phyloP scores from a whole-genome alignment of 768 basidiomycete genomes.

The Lactifluus rugatus region DNA sequence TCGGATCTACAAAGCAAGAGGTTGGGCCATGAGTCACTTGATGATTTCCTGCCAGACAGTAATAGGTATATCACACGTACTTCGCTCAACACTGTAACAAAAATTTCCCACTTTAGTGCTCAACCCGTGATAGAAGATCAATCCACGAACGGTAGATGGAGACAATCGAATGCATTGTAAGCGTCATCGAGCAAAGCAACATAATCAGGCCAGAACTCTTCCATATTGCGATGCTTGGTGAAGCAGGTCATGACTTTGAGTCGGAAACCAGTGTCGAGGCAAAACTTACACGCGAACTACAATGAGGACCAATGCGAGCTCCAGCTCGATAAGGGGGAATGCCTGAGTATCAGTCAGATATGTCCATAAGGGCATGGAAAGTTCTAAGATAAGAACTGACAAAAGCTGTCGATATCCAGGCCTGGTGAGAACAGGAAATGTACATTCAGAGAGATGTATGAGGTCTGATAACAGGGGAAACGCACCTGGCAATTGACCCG shows the following conservation, averaged over 20 bases:
- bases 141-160: neutral
- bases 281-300: slow-evolving; percentile 3
- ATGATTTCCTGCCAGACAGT: no score
- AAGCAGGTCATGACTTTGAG: neutral
- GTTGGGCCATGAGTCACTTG: neutral
- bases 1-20: neutral
- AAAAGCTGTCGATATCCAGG: slow-evolving; percentile 1
- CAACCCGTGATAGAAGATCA: neutral
- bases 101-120: neutral
- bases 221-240: neutral
- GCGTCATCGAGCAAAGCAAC: neutral
- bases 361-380: neutral
- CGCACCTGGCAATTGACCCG: slow-evolving; percentile 1
- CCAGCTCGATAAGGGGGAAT: neutral
- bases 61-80: neutral
- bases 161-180: neutral
- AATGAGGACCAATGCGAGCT: neutral
- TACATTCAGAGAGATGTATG: neutral
- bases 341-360: neutral
- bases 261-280: no score
- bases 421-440: neutral
- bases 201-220: neutral
- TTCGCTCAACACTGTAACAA: neutral
- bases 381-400: neutral
- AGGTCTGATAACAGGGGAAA: neutral